Evolutionary conservation across 805 yeast species (phyloP).

Genomic region (Monosporozyma aerobia): DNA sequence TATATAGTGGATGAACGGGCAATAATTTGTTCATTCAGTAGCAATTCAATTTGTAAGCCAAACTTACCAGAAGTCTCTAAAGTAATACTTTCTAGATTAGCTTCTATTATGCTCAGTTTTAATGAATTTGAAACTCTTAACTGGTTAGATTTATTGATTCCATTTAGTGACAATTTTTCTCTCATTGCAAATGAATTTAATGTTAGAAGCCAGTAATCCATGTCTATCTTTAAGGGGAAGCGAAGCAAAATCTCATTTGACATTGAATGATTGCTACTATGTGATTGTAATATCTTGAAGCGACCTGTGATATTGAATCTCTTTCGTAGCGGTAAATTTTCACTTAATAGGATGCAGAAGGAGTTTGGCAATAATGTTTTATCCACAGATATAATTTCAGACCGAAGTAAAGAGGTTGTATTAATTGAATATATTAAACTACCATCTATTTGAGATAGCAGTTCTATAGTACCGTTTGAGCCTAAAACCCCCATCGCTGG

Average conservation of each 20-base stretch:
- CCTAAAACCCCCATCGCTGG: slow-evolving; percentile 60
- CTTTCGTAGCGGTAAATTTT: slow-evolving; percentile 43
- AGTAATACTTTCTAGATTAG: slow-evolving; percentile 35
- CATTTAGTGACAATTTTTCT: slow-evolving; percentile 32
- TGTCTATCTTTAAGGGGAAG: slow-evolving; percentile 58
- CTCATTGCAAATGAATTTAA: slow-evolving; percentile 52
- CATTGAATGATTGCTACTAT: slow-evolving; percentile 1
- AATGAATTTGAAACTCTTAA: slow-evolving; percentile 48
- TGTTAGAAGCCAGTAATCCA: slow-evolving; percentile 72
- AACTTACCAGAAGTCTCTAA: neutral
- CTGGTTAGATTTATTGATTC: slow-evolving; percentile 27
- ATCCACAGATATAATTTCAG: slow-evolving; percentile 58
- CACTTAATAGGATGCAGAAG: slow-evolving; percentile 50
- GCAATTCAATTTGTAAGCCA: slow-evolving; percentile 55
- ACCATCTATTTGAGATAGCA: slow-evolving; percentile 58
- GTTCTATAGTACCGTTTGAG: slow-evolving; percentile 52
- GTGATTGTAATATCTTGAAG: neutral
- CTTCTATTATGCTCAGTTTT: slow-evolving; percentile 55
- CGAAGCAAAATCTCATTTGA: slow-evolving; percentile 35
- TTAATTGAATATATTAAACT: slow-evolving; percentile 50
- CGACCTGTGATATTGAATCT: slow-evolving; percentile 8
- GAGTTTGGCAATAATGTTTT: slow-evolving; percentile 53
- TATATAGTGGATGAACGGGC: slow-evolving; percentile 63
- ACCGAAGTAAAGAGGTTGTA: slow-evolving; percentile 40
- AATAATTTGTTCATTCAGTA: slow-evolving; percentile 68